A percentile compares a stretch with the other conserved stretches of the same genome.
These are phyloP conservation scores for Solanum virginianum DNA, from an alignment of 257 asterid species.

Conservation along the genomic window DNA sequence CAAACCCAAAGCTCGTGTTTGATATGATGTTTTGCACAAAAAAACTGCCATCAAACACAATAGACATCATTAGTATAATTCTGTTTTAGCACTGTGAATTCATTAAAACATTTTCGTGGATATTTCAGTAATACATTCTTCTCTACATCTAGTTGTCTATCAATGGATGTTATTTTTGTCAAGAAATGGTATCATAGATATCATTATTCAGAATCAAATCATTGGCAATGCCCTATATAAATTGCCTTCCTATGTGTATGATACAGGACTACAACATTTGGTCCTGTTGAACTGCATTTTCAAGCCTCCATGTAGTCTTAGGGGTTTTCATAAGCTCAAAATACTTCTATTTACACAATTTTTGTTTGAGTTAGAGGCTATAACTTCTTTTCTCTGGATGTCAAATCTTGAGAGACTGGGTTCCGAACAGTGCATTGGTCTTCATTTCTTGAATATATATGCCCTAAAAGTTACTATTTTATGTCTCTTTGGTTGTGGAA, in stretches of 20 bases:
- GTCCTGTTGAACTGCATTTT: background rate
- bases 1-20: background rate
- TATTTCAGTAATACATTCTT: background rate
- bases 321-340: background rate
- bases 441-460: background rate
- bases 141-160: background rate
- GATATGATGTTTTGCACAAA: background rate
- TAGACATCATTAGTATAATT: background rate
- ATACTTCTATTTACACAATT: background rate
- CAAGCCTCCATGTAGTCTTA: background rate
- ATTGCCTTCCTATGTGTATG: too few species aligned
- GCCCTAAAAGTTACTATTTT: background rate
- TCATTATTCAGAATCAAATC: background rate
- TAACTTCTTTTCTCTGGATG: background rate
- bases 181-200: background rate
- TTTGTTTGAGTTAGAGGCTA: background rate
- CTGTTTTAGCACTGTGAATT: background rate
- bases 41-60: background rate
- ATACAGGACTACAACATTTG: background rate
- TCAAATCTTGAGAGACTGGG: background rate
- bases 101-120: background rate
- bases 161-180: background rate
- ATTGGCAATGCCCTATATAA: background rate
- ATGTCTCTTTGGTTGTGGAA: background rate
- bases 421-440: background rate